Percentiles rank a stretch among this genome's conserved stretches.
Conservation (phyloP, 2,329 filamentous ascomycete genomes). For the Neonectria magnoliae region DNA sequence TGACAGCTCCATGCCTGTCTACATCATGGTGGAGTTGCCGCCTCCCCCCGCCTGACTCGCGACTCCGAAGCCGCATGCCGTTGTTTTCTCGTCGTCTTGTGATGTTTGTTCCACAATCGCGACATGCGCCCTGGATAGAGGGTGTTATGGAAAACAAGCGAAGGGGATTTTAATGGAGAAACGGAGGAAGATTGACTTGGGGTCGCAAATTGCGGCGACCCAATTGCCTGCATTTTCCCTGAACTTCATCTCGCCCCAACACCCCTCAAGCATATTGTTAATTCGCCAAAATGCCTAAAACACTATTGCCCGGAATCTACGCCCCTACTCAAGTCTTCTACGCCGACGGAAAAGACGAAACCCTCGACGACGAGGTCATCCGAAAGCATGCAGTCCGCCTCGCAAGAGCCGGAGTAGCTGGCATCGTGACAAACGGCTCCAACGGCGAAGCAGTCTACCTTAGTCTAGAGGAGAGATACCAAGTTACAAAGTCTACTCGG, state of each 20-base stretch:
- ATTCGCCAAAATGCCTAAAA: conserved; percentile 34
- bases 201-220: background rate
- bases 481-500: conserved; percentile 79
- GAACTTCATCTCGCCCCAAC: background rate
- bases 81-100: background rate
- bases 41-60: conserved; percentile 19
- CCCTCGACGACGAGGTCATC: conserved; percentile 73
- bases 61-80: background rate
- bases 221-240: background rate
- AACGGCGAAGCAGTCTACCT: conserved; percentile 92
- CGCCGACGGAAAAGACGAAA: conserved; percentile 63
- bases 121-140: background rate
- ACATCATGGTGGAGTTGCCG: conserved; percentile 25
- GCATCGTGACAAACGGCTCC: conserved; percentile 87
- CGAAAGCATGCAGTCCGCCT: conserved; percentile 84
- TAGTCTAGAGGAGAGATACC: conserved; percentile 77
- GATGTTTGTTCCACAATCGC: background rate
- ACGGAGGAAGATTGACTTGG: background rate
- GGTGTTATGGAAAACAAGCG: accelerated
- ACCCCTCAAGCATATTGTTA: background rate
- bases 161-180: background rate
- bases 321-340: conserved; percentile 77
- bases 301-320: conserved; percentile 71
- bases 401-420: conserved; percentile 79
- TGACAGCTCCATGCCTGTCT: background rate